Evolutionary conservation across 345 rosid genomes (phyloP).

Genomic region (Boechera divaricarpa): DNA sequence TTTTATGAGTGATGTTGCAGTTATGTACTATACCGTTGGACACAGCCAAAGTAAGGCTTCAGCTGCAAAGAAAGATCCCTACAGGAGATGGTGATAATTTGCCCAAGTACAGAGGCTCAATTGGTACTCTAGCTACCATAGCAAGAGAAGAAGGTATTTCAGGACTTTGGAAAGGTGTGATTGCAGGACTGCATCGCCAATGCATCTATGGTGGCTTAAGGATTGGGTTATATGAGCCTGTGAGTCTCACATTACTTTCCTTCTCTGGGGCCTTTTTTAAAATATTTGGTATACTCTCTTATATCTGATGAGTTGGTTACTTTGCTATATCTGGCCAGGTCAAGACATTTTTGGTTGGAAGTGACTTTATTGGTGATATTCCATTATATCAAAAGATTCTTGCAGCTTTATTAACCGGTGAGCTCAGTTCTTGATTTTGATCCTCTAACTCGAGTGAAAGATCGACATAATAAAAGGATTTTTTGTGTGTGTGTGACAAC

Average conservation of each 20-base stretch:
- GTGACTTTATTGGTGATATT: slow-evolving; percentile 76
- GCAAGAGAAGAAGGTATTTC: slow-evolving; percentile 87
- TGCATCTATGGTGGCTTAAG: slow-evolving; percentile 91
- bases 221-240: slow-evolving; percentile 91
- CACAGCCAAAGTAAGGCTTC: slow-evolving; percentile 97
- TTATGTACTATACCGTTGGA: slow-evolving; percentile 89
- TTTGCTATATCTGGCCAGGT: slow-evolving; percentile 57
- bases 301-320: slow-evolving; percentile 15
- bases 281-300: not conserved
- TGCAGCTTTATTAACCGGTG: slow-evolving; percentile 92
- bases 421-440: slow-evolving; percentile 37
- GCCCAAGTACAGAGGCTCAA: slow-evolving; percentile 78
- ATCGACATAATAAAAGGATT: not conserved
- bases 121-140: slow-evolving; percentile 80
- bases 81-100: slow-evolving; percentile 56
- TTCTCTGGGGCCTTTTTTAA: not conserved
- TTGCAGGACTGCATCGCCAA: slow-evolving; percentile 93
- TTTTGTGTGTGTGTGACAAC: slow-evolving; percentile 33
- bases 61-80: slow-evolving; percentile 75
- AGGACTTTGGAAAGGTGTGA: slow-evolving; percentile 90
- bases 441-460: not conserved
- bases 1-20: slow-evolving; percentile 49
- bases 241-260: slow-evolving; percentile 50
- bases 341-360: slow-evolving; percentile 81
- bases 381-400: slow-evolving; percentile 83